Base-by-base conservation (phyloP, 2,329 filamentous ascomycete species). In the Alternaria sp. region DNA sequence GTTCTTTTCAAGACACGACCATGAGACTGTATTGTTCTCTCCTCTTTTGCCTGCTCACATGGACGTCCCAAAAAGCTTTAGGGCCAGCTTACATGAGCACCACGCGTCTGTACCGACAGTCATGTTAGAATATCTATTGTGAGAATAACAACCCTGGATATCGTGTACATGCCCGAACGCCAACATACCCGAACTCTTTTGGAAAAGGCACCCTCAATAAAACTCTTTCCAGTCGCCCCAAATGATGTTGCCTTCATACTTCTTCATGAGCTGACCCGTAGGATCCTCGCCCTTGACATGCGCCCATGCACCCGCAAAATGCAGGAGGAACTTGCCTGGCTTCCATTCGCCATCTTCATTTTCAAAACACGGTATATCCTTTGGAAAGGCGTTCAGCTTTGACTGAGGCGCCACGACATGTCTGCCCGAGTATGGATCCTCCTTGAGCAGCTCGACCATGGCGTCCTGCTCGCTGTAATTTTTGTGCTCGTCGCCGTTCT, bases 231-330 rank as follows among this genome's bases (percentile, higher is more conserved):
- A 75, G 54, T 78, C 69, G 1, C 75, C 75, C 74, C 74, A 78
- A 1, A 70, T 69, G 24, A 78, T 74, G 5, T 74, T 59, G 7
- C 56, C 26, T 41, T 76, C 64, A 51, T 80, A 80, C 65, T 80
- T 77, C 39, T 68, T 66, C 78, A 80, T 80, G 26, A 80, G 67
- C 46, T 70, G 59, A 0, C 78, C 79, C 0, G 77, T 78, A 2
- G 78, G 73, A 66, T 80, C 79, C 11, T 78, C 70, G 18, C 71
- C 75, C 48, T 78, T 70, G 14, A 79, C 68, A 57, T 80, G 76
- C 22, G 78, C 79, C 76, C 78, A 80, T 7, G 79, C 79, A 8
- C 79, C 79, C 2, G 79, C 78, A 58, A 81, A 81, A 66, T 81
- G 79, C n/a, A 81, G 38, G 32, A 79, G 59, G 44, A 81, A 80